phyloP scores from a whole-genome alignment of 495 filamentous ascomycete genomes.

The Lindgomyces ingoldianus region DNA sequence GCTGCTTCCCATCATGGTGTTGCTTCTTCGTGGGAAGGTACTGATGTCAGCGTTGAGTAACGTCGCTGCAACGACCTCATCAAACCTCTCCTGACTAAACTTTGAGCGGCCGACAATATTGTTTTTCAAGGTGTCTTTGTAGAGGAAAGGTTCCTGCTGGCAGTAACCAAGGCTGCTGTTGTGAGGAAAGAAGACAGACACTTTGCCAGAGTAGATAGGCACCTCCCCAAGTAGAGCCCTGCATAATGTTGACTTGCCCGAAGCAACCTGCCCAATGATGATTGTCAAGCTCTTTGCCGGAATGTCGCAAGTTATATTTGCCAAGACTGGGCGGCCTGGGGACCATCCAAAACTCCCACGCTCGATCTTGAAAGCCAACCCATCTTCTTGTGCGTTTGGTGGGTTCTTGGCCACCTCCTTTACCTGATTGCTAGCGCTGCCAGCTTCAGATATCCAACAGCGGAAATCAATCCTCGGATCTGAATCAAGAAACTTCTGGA shows the following conservation, averaged over 20 bases:
- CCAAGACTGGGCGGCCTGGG: not conserved
- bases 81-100: not conserved
- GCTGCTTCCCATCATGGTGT: not conserved
- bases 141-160: not conserved
- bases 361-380: not conserved
- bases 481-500: no score
- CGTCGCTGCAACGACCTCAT: not conserved
- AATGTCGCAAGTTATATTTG: not conserved
- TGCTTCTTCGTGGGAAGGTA: not conserved
- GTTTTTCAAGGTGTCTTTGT: not conserved
- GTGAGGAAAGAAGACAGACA: not conserved
- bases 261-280: not conserved
- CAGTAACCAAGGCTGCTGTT: not conserved
- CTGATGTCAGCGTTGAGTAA: not conserved
- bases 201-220: not conserved
- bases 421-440: no score
- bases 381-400: no score
- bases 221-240: not conserved
- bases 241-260: not conserved
- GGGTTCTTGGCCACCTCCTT: no score
- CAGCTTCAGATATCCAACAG: no score
- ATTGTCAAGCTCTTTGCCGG: not conserved
- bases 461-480: no score
- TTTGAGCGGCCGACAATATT: not conserved
- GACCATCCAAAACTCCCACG: not conserved